These are phyloP conservation scores for Penicillium tannophilum DNA, from an alignment of 495 filamentous ascomycete species.

Conservation along the genomic window DNA sequence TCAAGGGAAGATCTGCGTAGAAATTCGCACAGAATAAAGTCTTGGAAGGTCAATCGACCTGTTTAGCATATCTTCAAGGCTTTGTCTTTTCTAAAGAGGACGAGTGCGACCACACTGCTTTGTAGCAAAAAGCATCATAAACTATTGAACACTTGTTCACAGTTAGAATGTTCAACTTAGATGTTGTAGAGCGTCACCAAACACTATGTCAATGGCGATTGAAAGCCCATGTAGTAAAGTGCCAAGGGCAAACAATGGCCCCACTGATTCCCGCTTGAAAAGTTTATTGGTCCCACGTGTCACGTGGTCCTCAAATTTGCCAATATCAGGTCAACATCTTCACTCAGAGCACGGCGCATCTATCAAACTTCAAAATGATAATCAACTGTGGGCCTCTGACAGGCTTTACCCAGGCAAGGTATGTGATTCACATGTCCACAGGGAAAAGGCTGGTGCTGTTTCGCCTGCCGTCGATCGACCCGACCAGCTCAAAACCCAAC, in stretches of 20 bases:
- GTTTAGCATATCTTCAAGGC: no score
- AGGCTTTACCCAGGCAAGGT: conserved; percentile 46
- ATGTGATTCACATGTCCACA: conserved; percentile 51
- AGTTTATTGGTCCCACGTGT: neutral
- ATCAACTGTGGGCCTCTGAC: conserved; percentile 41
- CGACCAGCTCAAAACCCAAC: conserved; percentile 30
- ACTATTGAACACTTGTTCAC: no score
- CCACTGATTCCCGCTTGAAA: neutral
- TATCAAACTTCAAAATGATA: conserved; percentile 23
- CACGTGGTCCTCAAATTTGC: neutral
- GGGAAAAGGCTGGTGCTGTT: conserved; percentile 56
- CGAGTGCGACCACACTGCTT: no score
- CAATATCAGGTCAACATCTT: neutral
- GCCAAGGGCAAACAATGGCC: neutral
- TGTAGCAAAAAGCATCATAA: no score
- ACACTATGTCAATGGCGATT: no score
- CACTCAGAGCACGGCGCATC: neutral
- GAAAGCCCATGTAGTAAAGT: no score
- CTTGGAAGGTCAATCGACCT: no score
- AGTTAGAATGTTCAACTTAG: no score
- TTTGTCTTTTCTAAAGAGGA: no score
- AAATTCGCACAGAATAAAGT: no score
- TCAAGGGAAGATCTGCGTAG: no score
- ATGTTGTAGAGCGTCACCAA: no score
- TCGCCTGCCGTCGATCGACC: conserved; percentile 48